phyloP scores from a whole-genome alignment of 306 rosid genomes.

The Rubus idaeus region DNA sequence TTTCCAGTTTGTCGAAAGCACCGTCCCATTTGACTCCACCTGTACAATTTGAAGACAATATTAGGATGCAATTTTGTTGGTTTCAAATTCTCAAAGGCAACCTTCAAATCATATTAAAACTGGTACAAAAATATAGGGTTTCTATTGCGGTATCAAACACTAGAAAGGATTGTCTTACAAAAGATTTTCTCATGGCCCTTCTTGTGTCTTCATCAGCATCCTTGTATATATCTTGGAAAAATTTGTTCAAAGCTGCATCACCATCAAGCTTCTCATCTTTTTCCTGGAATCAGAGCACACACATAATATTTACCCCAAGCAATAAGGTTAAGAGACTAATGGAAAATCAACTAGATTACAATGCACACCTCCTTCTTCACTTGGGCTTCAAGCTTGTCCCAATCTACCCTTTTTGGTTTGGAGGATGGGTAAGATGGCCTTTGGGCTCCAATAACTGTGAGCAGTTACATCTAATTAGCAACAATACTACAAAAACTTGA shows the following conservation, averaged over 20 bases:
- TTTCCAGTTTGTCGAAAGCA: constrained; percentile 94
- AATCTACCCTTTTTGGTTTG: constrained; percentile 59
- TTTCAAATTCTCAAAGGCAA: neutral
- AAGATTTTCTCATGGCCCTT: constrained; percentile 93
- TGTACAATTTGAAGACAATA: constrained; percentile 17
- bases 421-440: constrained; percentile 85
- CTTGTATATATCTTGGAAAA: constrained; percentile 78
- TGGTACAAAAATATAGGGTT: neutral
- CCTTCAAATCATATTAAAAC: neutral
- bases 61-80: neutral
- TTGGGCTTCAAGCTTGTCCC: constrained; percentile 91
- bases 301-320: neutral
- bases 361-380: constrained; percentile 81
- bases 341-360: constrained; percentile 7
- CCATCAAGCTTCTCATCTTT: constrained; percentile 96
- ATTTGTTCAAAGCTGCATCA: constrained; percentile 90
- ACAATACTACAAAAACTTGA: neutral
- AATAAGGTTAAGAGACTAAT: neutral
- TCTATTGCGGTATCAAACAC: neutral
- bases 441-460: constrained; percentile 45
- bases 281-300: constrained; percentile 52
- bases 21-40: constrained; percentile 94
- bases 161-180: constrained; percentile 48
- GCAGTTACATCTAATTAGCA: neutral
- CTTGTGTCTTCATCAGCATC: constrained; percentile 95